Base-by-base conservation (phyloP, 768 basidiomycete species). In the Lactarius psammicola region DNA sequence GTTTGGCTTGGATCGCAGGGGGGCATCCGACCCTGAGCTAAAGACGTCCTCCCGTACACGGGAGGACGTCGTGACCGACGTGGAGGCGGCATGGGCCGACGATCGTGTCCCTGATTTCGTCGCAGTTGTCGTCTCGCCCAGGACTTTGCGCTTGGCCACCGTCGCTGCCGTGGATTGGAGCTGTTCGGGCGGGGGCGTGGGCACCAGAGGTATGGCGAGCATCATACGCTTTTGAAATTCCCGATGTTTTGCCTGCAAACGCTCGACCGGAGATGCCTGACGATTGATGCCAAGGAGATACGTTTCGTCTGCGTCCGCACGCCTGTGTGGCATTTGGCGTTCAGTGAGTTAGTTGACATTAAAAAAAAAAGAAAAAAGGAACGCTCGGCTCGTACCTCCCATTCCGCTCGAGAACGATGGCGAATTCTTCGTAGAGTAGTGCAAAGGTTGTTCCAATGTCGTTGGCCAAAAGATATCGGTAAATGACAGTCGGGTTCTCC, bases 151-250 rank as follows among this genome's bases (percentile, higher is more conserved):
- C 1, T 68, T 73, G 68, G 70, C 76, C 69, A 67, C 75, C 44
- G 75, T 71, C 65, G 78, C 55, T 31, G 76, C 69, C 26, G 77
- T 65, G 4, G 81, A 70, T 38, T 26, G 60, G 8, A 75, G 62
- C 36, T 82, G 72, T 60, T 80, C 75, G 8, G 72, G 65, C 13
- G 59, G 75, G 17, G 72, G 63, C 11, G 64, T 69, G 36, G 76
- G 70, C 54, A 62, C 51, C 23, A 68, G 30, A 30, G 71, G 65
- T 1, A 78, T 73, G 31, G 78, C 77, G 28, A 82, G 80, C 87
- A 92, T 89, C 90, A 92, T 95, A 60, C 92, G 89, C 79, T 84
- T 95, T 74, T 95, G 92, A 77, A 98, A 98, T 51, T 95, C 94
- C 60, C 84, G 77, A 72, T 95, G 87, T 69, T 89, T 84, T 59